Conservation (phyloP, 129 eudicot species). For the Oenanthe sinensis region DNA sequence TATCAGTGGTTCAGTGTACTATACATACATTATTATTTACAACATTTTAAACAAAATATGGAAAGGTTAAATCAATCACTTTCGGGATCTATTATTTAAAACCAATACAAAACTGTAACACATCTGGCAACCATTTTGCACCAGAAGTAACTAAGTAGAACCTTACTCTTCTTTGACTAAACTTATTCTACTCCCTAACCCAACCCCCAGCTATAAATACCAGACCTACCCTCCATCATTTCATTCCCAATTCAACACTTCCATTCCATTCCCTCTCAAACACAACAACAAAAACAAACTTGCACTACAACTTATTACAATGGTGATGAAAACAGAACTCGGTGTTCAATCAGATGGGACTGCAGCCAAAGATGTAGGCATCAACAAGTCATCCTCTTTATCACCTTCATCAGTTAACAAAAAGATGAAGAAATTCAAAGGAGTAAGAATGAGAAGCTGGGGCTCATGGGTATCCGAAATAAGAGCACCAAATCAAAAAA, state of each 20-base stretch:
- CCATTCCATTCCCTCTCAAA: not conserved
- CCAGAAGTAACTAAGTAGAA: constrained; percentile 1
- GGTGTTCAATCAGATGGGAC: constrained; percentile 13
- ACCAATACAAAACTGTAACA: constrained; percentile 17
- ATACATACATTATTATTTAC: no score
- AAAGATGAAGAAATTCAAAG: constrained; percentile 62
- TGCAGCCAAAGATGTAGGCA: not conserved
- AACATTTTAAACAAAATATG: not conserved
- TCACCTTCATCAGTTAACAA: constrained; percentile 17
- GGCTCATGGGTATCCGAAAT: constrained; percentile 91
- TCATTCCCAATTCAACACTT: no score
- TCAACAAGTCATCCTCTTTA: not conserved
- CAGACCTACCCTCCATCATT: not conserved
- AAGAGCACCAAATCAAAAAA: constrained; percentile 90
- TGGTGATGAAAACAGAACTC: constrained; percentile 44
- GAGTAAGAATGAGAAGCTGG: constrained; percentile 98
- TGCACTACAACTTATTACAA: not conserved
- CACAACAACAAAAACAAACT: not conserved
- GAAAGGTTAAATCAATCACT: constrained; percentile 8
- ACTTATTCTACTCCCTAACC: constrained; percentile 3
- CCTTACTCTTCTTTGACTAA: constrained; percentile 30
- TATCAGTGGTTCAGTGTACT: no score
- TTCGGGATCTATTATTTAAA: not conserved
- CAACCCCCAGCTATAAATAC: constrained; percentile 18
- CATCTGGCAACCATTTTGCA: constrained; percentile 35